Conservation (phyloP, 1,139 yeast species). For the Geotrichum candidum region DNA sequence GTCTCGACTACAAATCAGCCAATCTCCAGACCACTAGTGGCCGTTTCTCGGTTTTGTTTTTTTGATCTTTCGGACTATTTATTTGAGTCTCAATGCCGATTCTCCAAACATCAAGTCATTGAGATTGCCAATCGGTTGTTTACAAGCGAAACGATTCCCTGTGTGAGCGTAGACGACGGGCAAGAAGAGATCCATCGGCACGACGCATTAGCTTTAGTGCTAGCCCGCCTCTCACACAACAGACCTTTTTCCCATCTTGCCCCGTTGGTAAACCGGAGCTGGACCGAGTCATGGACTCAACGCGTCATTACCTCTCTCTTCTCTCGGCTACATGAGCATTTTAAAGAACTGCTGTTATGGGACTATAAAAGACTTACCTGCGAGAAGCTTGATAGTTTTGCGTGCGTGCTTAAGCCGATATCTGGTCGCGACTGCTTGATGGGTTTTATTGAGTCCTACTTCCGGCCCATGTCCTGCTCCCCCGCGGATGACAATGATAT, state of each 20-base stretch:
- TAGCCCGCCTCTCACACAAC: neutral
- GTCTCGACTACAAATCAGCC: neutral
- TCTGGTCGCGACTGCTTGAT: neutral
- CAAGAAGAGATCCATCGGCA: neutral
- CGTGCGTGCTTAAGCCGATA: neutral
- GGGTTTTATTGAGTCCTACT: neutral
- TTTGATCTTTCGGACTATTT: neutral
- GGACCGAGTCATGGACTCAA: neutral
- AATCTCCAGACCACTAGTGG: no score
- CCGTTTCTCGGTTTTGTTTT: neutral
- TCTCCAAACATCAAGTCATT: neutral
- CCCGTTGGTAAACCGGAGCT: neutral
- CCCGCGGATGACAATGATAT: neutral
- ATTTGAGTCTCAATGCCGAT: neutral
- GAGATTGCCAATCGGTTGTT: neutral
- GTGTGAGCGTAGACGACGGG: neutral
- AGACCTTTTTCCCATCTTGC: neutral
- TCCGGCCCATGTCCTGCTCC: neutral
- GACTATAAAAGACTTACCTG: neutral
- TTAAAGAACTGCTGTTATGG: neutral
- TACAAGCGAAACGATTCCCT: neutral
- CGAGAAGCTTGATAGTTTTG: neutral
- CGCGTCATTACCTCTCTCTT: neutral
- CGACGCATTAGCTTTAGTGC: neutral
- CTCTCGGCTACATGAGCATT: neutral